phyloP scores from a whole-genome alignment of 2,329 filamentous ascomycete species.

The Pezicula rhizophila region DNA sequence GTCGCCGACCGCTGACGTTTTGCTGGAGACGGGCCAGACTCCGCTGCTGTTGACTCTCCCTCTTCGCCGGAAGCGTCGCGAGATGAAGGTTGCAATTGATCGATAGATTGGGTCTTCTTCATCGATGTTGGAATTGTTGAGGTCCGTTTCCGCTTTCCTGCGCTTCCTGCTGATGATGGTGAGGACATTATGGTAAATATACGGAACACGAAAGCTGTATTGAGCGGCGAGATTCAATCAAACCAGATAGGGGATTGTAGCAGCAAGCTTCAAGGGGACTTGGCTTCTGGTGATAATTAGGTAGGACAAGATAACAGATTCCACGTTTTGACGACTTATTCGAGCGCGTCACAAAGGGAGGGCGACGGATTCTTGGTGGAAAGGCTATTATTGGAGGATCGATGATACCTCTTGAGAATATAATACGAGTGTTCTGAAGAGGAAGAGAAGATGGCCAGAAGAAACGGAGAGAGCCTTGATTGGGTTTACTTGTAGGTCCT shows the following conservation, averaged over 20 bases:
- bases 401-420: too few species aligned
- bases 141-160: constrained; percentile 76
- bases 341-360: background rate
- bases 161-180: constrained; percentile 26
- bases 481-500: too few species aligned
- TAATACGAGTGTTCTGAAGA: too few species aligned
- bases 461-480: too few species aligned
- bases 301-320: constrained; percentile 2
- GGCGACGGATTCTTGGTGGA: background rate
- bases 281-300: background rate
- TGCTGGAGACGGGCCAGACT: constrained; percentile 49
- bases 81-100: constrained; percentile 62
- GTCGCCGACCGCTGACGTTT: constrained; percentile 63
- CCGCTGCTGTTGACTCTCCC: constrained; percentile 64
- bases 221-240: background rate
- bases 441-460: too few species aligned
- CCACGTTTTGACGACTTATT: background rate
- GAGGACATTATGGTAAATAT: constrained; percentile 24
- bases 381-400: too few species aligned
- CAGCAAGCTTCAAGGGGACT: background rate
- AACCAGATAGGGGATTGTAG: background rate
- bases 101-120: constrained; percentile 45
- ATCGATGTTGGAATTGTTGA: constrained; percentile 41
- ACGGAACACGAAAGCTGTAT: background rate
- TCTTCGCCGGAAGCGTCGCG: constrained; percentile 81